Evolutionary conservation across 768 basidiomycete species (phyloP), one percentile per base, ranked within the genome.

Genomic region (Butyriboletus loyo): DNA sequence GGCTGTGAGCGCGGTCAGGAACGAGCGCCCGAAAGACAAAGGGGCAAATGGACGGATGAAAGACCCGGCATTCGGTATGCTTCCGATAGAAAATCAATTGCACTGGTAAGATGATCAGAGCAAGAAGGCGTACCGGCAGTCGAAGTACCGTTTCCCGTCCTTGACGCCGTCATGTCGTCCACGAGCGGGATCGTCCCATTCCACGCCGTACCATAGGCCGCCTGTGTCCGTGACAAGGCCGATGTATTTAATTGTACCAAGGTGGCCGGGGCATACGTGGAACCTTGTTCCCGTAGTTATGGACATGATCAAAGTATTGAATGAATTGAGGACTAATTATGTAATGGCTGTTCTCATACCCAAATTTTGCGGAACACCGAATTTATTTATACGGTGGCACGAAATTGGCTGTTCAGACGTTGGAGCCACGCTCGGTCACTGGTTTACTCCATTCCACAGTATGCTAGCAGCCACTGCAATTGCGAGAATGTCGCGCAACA

Each of bases 131-230:
- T 70, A 92, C 91, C 79, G 73, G 73, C 88, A 91, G 40, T 72
- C 63, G 67, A 98, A 98, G 70, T 96, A 94, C 36, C 75, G 77
- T 56, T 76, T 80, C 42, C 84, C 87, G 57, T 91, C 84, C 64
- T 92, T 89, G 57, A 76, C 66, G 7, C 96, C 96, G 59, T 88
- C 83, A 66, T 98, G 94, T 67, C 89, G 95, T 25, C 96, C 96
- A 51, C 93, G 82, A 8, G 67, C 54, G 19, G 85, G 79, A 62
- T 92, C 86, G 64, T 98, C 96, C 91, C 95, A 98, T 72, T 98
- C 96, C 42, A 98, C 81, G n/a, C 96, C 96, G n/a, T 94, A 77
- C 95, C 95, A 98, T 13, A 70, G 59, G 4, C 89, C 90, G 4
- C 71, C 62, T 0, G 89, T 83, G 14, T 78, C 78, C 17, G 81